phyloP scores from a whole-genome alignment of 768 basidiomycete species.

The Hypholoma fasciculare region DNA sequence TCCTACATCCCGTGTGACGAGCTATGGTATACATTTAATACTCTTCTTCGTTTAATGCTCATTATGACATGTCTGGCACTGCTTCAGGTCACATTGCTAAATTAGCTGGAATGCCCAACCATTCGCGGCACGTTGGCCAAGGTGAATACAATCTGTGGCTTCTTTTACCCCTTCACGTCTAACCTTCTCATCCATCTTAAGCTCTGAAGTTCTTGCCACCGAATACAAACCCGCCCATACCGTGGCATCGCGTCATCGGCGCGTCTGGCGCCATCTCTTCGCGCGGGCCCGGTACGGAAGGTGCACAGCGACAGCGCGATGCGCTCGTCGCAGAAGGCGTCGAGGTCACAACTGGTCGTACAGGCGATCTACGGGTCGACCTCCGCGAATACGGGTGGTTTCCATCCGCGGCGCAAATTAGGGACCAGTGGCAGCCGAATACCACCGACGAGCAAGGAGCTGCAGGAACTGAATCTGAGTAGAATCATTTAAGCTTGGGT shows the following conservation, averaged over 20 bases:
- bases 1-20: conserved; percentile 67
- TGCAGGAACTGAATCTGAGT: conserved; percentile 6
- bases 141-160: conserved; percentile 39
- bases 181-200: conserved; percentile 24
- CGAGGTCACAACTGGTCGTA: conserved; percentile 60
- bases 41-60: neutral
- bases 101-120: conserved; percentile 74
- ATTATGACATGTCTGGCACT: neutral
- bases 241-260: conserved; percentile 80
- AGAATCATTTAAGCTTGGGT: neutral
- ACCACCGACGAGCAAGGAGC: neutral
- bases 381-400: conserved; percentile 68
- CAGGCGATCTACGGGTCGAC: conserved; percentile 61
- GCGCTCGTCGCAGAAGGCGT: conserved; percentile 80
- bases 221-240: conserved; percentile 62
- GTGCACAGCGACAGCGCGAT: conserved; percentile 75
- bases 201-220: conserved; percentile 78
- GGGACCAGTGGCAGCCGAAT: neutral
- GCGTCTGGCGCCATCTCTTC: conserved; percentile 77
- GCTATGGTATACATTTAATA: conserved; percentile 54
- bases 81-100: conserved; percentile 74
- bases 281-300: conserved; percentile 79
- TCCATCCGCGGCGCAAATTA: conserved; percentile 32
- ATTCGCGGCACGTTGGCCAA: conserved; percentile 83
- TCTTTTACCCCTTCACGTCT: neutral